A percentile compares a stretch with the other conserved stretches of the same genome.
phyloP scores from a whole-genome alignment of 2,329 filamentous ascomycete genomes.

The Aspergillus texensis region DNA sequence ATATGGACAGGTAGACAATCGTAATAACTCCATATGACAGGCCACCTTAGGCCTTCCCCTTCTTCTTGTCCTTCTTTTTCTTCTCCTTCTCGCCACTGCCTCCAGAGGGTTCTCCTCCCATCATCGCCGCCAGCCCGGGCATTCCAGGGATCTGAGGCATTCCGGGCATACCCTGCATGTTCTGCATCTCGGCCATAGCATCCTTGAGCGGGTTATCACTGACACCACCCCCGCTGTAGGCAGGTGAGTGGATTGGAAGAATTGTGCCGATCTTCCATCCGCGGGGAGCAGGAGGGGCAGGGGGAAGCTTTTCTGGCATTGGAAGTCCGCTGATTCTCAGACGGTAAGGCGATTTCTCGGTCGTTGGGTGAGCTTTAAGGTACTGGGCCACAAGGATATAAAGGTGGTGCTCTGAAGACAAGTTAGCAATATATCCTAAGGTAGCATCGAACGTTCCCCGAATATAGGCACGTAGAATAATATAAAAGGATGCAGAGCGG shows the following conservation, averaged over 20 bases:
- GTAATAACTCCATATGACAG: neutral
- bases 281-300: constrained; percentile 73
- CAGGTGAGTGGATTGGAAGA: constrained; percentile 83
- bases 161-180: constrained; percentile 47
- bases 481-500: neutral
- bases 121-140: constrained; percentile 60
- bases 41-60: constrained; percentile 43
- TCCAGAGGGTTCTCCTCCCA: constrained; percentile 38
- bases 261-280: constrained; percentile 90
- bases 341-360: constrained; percentile 68
- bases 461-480: too few relatives aligned
- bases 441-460: neutral
- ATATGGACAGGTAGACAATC: constrained; percentile 17
- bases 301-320: constrained; percentile 67
- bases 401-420: constrained; percentile 72
- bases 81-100: constrained; percentile 41
- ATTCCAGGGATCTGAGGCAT: constrained; percentile 47
- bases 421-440: neutral
- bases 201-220: constrained; percentile 94
- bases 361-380: constrained; percentile 76
- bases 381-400: constrained; percentile 79
- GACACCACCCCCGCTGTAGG: constrained; percentile 88
- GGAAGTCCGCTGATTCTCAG: constrained; percentile 75
- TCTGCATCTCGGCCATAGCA: constrained; percentile 91
- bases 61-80: constrained; percentile 56